phyloP scores from a whole-genome alignment of 2,329 filamentous ascomycete genomes.

The Berkeleyomyces rouxiae region DNA sequence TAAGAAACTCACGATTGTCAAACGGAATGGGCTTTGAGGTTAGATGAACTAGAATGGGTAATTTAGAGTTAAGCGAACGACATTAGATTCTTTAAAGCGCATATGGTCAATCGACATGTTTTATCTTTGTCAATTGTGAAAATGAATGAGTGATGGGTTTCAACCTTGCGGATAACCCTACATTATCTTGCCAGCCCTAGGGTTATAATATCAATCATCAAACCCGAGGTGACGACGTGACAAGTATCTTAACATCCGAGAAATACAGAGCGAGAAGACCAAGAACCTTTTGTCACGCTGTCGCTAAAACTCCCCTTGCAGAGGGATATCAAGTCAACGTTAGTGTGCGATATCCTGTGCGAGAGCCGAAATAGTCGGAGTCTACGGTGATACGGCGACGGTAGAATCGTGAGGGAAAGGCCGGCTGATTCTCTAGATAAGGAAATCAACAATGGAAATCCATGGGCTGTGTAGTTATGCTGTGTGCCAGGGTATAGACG shows the following conservation, averaged over 20 bases:
- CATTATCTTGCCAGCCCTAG: too few species aligned
- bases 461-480: neutral
- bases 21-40: neutral
- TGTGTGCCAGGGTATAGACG: neutral
- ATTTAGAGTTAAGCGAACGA: too few species aligned
- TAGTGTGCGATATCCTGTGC: neutral
- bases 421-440: neutral
- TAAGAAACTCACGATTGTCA: constrained; percentile 34
- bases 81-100: neutral
- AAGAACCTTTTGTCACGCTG: too few species aligned
- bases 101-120: too few species aligned
- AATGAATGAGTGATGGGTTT: too few species aligned
- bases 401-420: neutral
- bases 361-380: neutral
- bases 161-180: too few species aligned
- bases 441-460: neutral
- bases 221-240: too few species aligned
- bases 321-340: neutral
- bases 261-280: neutral
- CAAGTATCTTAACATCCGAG: neutral
- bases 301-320: neutral
- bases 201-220: too few species aligned
- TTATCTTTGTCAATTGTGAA: too few species aligned
- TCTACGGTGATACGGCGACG: neutral
- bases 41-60: neutral